Evolutionary conservation across 371 early-diverging fungal genomes (phyloP), one percentile per base, ranked within the genome.

Genomic region (Zopfochytrium polystomum): DNA sequence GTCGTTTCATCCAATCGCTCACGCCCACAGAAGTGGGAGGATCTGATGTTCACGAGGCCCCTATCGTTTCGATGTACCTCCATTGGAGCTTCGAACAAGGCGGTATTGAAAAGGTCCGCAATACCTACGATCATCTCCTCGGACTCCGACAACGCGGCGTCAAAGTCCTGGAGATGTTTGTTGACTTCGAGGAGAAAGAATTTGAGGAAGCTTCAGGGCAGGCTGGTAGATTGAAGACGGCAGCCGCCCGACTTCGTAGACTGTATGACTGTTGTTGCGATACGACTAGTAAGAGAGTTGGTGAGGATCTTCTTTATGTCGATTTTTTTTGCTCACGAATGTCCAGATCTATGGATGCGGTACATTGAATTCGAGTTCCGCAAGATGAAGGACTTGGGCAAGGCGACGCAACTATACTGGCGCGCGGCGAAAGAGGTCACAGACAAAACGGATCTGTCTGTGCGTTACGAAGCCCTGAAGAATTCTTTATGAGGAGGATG

Each of bases 321-420:
- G 18, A 15, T 44, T 27, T 38, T 47, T 49, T 13, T 7, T 31
- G 9, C 18, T 45, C 22, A 13, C 29, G 25, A 5, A 20, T 34
- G 22, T 25, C 38, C 69, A 80, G 83, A 78, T 49, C 73, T 81
- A 11, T 87, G 87, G 79, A 72, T 87, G 23, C 70, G 76, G 2
- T 86, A 80, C 59, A 70, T 88, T 54, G 68, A 66, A 22, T 85
- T 84, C 62, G 81, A 87, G 63, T 70, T 85, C 48, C 74, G 75
- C 13, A 74, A 76, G 47, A 70, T 74, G 30, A 75, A 80, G 47
- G 72, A 73, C 75, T 77, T 51, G 69, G 73, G 55, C 62, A 70
- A 50, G 75, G 86, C 33, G 68, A 77, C 54, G 55, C 63, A 77
- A 23, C 76, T 88, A 38, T 78, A 85, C 54, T 84, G 81, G 81